phyloP scores from a whole-genome alignment of 164 flowering plant species.

The Buxus sempervirens region DNA sequence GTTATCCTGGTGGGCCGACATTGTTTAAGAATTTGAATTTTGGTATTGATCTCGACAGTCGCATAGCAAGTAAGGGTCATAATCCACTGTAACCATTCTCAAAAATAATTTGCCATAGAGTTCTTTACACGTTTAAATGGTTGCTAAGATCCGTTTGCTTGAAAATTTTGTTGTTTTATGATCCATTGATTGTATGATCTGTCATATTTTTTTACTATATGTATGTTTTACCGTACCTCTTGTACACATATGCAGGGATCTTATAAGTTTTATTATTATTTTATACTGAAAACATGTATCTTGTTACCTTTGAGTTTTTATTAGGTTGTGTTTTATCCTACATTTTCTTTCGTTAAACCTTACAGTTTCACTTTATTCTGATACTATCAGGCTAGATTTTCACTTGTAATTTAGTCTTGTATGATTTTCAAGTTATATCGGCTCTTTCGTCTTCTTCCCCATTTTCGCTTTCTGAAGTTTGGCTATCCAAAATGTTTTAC shows the following conservation, averaged over 20 bases:
- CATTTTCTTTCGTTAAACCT: background rate
- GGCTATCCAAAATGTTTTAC: slow-evolving; percentile 17
- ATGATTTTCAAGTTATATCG: background rate
- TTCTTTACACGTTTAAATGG: too few relatives aligned
- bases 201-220: background rate
- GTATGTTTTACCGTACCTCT: background rate
- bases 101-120: background rate
- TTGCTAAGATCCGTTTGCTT: too few relatives aligned
- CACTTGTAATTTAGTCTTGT: background rate
- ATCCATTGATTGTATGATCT: background rate
- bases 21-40: slow-evolving; percentile 91
- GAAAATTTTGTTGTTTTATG: background rate
- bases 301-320: background rate
- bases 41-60: slow-evolving; percentile 98
- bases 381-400: background rate
- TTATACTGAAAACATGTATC: too few relatives aligned
- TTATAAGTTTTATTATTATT: too few relatives aligned
- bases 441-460: background rate
- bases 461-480: background rate
- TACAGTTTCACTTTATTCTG: background rate
- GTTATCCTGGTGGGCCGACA: slow-evolving; percentile 93
- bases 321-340: background rate
- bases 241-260: too few relatives aligned
- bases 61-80: slow-evolving; percentile 82
- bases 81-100: background rate